Percentiles rank a stretch among this genome's conserved stretches.
Evolutionary conservation across 1,284 basidiomycete genomes (phyloP).

Genomic region (Cryptococcus hybrid): DNA sequence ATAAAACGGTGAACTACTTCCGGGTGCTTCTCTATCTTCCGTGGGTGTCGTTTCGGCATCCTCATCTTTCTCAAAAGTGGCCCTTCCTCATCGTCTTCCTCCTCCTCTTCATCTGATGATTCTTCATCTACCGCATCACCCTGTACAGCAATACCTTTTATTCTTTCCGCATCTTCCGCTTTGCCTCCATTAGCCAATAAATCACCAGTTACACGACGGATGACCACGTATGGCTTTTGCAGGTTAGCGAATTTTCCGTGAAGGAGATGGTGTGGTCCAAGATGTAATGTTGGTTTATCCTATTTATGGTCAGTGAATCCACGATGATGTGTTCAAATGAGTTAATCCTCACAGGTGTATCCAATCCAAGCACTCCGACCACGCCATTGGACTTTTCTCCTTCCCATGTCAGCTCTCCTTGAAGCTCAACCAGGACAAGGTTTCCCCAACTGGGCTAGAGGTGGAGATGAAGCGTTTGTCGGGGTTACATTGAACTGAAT

Average conservation of each 20-base stretch:
- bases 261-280: slow-evolving; percentile 77
- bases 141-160: slow-evolving; percentile 10
- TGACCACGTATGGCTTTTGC: slow-evolving; percentile 71
- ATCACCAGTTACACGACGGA: slow-evolving; percentile 27
- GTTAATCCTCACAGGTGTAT: slow-evolving; percentile 39
- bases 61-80: background rate
- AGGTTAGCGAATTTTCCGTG: slow-evolving; percentile 80
- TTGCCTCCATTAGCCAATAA: background rate
- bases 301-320: slow-evolving; percentile 35
- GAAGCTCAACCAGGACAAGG: slow-evolving; percentile 44
- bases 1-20: slow-evolving; percentile 16
- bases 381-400: slow-evolving; percentile 47
- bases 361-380: slow-evolving; percentile 45
- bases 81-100: slow-evolving; percentile 2
- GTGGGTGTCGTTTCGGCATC: slow-evolving; percentile 2
- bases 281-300: slow-evolving; percentile 73
- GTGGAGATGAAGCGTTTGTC: slow-evolving; percentile 15
- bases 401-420: slow-evolving; percentile 57
- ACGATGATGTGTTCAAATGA: too few relatives aligned
- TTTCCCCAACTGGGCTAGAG: slow-evolving; percentile 44
- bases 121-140: slow-evolving; percentile 14
- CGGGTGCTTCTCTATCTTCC: slow-evolving; percentile 24
- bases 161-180: background rate
- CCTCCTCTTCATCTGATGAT: slow-evolving; percentile 19
- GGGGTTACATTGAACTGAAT: slow-evolving; percentile 24